phyloP scores from a whole-genome alignment of 768 basidiomycete genomes.

The Tylopilus sp. region DNA sequence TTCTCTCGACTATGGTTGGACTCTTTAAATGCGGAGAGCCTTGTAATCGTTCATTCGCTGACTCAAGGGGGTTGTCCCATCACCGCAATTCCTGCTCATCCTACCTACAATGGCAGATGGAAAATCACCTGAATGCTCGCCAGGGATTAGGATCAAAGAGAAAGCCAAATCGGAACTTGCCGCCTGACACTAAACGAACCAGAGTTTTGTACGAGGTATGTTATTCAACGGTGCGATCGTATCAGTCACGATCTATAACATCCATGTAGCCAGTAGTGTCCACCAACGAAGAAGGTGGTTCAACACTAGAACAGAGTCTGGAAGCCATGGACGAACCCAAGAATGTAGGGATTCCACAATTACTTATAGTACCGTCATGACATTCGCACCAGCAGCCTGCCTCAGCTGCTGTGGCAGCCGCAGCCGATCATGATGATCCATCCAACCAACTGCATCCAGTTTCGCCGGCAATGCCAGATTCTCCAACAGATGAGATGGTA shows the following conservation, averaged over 20 bases:
- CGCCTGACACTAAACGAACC: background rate
- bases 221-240: background rate
- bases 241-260: background rate
- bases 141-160: background rate
- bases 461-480: background rate
- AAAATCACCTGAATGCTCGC: background rate
- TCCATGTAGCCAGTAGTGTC: background rate
- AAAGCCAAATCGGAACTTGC: background rate
- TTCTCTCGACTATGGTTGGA: too few relatives aligned
- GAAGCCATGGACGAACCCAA: background rate
- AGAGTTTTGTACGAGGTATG: background rate
- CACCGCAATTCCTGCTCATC: background rate
- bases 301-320: background rate
- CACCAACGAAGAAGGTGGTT: background rate
- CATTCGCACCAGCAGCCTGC: background rate
- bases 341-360: background rate
- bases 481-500: background rate
- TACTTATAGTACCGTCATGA: background rate
- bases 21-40: background rate
- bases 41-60: background rate
- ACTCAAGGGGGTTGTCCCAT: background rate
- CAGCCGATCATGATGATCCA: background rate
- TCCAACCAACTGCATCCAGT: background rate
- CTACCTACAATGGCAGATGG: background rate
- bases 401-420: too few relatives aligned